phyloP scores from a whole-genome alignment of 2,329 filamentous ascomycete species.

The Coniochaeta ligniaria region DNA sequence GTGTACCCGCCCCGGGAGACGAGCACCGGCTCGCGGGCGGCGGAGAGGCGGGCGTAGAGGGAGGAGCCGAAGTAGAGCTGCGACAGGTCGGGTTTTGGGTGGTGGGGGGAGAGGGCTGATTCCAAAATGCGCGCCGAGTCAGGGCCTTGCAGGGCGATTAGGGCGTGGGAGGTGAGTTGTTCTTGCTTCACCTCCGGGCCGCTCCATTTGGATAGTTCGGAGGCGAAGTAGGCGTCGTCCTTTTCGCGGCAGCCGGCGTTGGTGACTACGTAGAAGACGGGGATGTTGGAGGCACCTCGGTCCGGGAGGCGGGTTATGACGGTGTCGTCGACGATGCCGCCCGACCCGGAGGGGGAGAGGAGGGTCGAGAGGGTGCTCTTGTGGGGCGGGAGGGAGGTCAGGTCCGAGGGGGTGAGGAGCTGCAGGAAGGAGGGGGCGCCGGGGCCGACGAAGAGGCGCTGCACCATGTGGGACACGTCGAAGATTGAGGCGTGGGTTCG shows the following conservation, averaged over 20 bases:
- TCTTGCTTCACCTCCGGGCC: constrained; percentile 45
- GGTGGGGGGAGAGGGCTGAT: constrained; percentile 39
- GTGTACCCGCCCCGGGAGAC: constrained; percentile 92
- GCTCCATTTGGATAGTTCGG: constrained; percentile 49
- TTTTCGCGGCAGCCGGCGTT: constrained; percentile 91
- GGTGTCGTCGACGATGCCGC: constrained; percentile 92
- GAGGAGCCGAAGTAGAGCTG: constrained; percentile 78
- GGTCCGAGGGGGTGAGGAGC: constrained; percentile 70
- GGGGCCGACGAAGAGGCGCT: constrained; percentile 77
- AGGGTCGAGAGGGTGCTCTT: constrained; percentile 79
- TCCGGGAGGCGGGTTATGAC: constrained; percentile 72
- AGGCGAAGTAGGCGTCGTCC: constrained; percentile 69
- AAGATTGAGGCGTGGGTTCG: constrained; percentile 84
- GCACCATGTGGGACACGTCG: constrained; percentile 95
- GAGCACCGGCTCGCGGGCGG: constrained; percentile 55
- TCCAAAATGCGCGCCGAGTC: constrained; percentile 63
- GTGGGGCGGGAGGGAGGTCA: constrained; percentile 56
- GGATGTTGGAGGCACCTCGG: constrained; percentile 13
- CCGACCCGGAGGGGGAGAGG: constrained; percentile 66
- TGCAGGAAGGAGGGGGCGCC: constrained; percentile 77
- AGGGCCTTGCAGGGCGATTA: constrained; percentile 88
- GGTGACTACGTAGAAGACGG: constrained; percentile 86
- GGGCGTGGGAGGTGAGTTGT: constrained; percentile 63
- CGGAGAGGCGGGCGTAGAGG: constrained; percentile 55
- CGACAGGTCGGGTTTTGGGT: constrained; percentile 45